Evolutionary conservation across 306 rosid species (phyloP), one percentile per base, ranked within the genome.

Genomic region (Rosa chinensis): DNA sequence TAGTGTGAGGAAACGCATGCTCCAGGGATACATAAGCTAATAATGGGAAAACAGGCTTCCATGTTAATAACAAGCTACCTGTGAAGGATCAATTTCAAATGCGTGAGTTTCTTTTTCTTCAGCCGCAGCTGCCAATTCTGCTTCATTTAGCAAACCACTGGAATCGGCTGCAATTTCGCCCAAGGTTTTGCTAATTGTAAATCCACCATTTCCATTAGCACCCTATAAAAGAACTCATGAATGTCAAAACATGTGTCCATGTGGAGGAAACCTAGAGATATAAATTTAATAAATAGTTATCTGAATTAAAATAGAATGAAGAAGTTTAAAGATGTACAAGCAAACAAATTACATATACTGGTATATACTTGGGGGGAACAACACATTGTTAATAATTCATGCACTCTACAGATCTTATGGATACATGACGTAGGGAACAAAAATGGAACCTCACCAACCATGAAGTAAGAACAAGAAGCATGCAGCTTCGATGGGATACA

Each of bases 51-150:
- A 11, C 56, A 8, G 47, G 63, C 20, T 72, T 72, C 75, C 49
- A 68, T 16, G 48, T 13, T 55, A 78, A 43, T 83, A 66, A 69
- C 66, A 72, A 47, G 70, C 70, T 89, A 94, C 98, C 92, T 94
- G 96, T 69, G 92, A 52, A 45, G 94, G 92, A 78, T 94, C 94
- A 76, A 94, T 64, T 81, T 94, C 98, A 80, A 91, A 95, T 73
- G 97, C 79, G 88, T 95, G 98, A 73, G 97, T 84, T 84, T 90
- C 94, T 88, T 93, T 95, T 85, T 92, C 98, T 79, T 92, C 97
- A 40, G 92, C 97, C 43, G 78, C 97, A 35, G 99, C 98, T 25
- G 94, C 97, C 81, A 88, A 85, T 89, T 91, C 96, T 71, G 96
- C 99, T 88, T 88, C 91, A 84, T 90, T 86, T 45, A 95, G 80